Conservation (phyloP, 2,329 filamentous ascomycete genomes). For the Calonectria pteridis region DNA sequence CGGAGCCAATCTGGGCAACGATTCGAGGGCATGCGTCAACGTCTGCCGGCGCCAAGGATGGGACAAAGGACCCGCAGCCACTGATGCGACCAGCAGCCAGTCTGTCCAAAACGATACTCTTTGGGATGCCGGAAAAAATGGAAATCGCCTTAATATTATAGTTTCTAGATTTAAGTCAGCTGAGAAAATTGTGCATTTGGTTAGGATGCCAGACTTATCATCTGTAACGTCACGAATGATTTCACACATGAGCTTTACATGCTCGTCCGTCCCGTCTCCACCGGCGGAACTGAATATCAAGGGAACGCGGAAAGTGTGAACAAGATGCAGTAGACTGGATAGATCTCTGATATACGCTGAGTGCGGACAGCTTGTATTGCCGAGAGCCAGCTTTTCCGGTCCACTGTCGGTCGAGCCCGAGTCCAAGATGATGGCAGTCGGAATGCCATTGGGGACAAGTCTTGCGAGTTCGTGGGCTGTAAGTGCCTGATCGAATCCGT, state of each 20-base stretch:
- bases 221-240: constrained; percentile 49
- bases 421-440: constrained; percentile 52
- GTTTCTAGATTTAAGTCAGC: constrained; percentile 10
- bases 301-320: constrained; percentile 50
- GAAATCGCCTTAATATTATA: constrained; percentile 50
- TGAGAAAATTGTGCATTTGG: rapidly evolving
- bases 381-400: constrained; percentile 57
- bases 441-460: constrained; percentile 44
- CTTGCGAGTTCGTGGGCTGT: constrained; percentile 40
- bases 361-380: constrained; percentile 54
- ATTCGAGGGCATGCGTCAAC: constrained; percentile 53
- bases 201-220: neutral
- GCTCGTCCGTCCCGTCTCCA: constrained; percentile 60
- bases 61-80: constrained; percentile 57
- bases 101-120: constrained; percentile 46
- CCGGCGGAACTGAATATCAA: constrained; percentile 60
- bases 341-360: constrained; percentile 58
- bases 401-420: constrained; percentile 53
- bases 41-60: constrained; percentile 51
- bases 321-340: constrained; percentile 51
- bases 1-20: constrained; percentile 61
- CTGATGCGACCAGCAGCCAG: constrained; percentile 47
- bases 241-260: constrained; percentile 55
- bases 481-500: constrained; percentile 56
- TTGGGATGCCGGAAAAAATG: constrained; percentile 55